These are phyloP conservation scores for Nitzschia putrida DNA, from an alignment of 108 stramenopile genomes.

Conservation along the genomic window DNA sequence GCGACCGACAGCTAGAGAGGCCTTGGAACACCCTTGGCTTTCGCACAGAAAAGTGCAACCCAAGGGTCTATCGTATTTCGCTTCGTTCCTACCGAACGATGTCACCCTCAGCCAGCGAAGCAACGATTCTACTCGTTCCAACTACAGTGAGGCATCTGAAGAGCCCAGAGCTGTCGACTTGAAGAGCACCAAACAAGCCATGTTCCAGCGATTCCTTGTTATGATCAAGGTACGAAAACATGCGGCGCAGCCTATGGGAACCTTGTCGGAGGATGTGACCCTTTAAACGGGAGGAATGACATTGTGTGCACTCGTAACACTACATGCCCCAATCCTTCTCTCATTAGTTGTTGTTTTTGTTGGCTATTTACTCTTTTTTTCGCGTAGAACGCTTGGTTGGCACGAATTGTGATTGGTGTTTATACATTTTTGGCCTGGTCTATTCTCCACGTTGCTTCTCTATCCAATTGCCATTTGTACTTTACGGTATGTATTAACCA, in stretches of 20 bases:
- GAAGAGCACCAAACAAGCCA: background rate
- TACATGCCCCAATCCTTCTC: background rate
- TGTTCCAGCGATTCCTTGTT: constrained; percentile 1
- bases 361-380: background rate
- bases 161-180: background rate
- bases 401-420: background rate
- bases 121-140: background rate
- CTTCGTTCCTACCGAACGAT: constrained; percentile 6
- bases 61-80: background rate
- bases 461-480: too few relatives aligned
- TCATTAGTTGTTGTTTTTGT: background rate
- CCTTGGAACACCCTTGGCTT: constrained; percentile 41
- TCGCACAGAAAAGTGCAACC: constrained; percentile 23
- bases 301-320: background rate
- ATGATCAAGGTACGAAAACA: constrained; percentile 6
- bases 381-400: background rate
- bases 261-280: too few relatives aligned
- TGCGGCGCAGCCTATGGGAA: background rate
- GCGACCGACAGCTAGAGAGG: constrained; percentile 37
- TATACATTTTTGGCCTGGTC: constrained; percentile 3
- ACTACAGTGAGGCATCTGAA: background rate
- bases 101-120: background rate
- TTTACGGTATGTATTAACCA: too few relatives aligned
- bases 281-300: background rate
- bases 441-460: background rate